Conservation (phyloP, 2,329 filamentous ascomycete species). For the Hypomyces rosellus region DNA sequence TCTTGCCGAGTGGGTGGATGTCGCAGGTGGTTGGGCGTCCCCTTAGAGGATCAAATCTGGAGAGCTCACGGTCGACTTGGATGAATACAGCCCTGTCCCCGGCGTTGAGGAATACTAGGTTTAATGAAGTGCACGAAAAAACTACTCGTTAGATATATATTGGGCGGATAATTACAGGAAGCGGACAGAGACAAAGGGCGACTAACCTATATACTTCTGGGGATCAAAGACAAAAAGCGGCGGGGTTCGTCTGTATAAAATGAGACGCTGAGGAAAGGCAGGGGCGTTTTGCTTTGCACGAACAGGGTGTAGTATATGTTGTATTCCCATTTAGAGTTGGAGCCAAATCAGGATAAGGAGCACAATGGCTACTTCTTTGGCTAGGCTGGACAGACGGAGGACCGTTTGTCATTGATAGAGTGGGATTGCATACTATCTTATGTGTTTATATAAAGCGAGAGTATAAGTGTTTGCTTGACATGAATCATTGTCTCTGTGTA, state of each 20-base stretch:
- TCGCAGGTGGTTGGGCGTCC: constrained; percentile 84
- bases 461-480: too few relatives aligned
- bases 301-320: constrained; percentile 6
- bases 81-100: too few relatives aligned
- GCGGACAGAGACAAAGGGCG: not conserved
- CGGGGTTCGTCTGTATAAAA: not conserved
- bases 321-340: constrained; percentile 5
- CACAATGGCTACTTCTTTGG: too few relatives aligned
- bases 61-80: not conserved
- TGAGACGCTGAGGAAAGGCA: constrained; percentile 1
- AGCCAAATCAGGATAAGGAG: constrained; percentile 4
- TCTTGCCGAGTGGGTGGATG: constrained; percentile 92
- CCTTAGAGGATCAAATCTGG: constrained; percentile 24
- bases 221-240: too few relatives aligned
- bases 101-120: not conserved
- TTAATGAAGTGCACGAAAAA: constrained; percentile 12
- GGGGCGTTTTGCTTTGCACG: constrained; percentile 14
- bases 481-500: too few relatives aligned
- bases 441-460: constrained; percentile 10
- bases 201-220: not conserved
- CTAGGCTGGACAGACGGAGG: too few relatives aligned
- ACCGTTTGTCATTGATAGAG: constrained; percentile 13
- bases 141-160: constrained; percentile 2
- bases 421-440: constrained; percentile 5
- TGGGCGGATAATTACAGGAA: not conserved